phyloP scores from a whole-genome alignment of 2,329 filamentous ascomycete genomes.

The Hymenoscyphus fraxineus region DNA sequence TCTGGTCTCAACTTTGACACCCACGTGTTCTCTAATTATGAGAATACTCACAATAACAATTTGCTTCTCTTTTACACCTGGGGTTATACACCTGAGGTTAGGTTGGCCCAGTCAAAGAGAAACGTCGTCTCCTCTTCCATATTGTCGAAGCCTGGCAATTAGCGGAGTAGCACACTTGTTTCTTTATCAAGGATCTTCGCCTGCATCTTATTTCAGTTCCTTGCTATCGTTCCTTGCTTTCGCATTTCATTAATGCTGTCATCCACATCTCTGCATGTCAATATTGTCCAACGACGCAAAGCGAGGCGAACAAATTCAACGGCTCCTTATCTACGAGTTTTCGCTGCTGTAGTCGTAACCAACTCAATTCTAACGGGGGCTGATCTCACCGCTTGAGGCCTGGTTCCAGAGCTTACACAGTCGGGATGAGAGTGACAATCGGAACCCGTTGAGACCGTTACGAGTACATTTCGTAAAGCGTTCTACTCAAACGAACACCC shows the following conservation, averaged over 20 bases:
- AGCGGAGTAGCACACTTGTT: neutral
- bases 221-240: conserved; percentile 1
- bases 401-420: neutral
- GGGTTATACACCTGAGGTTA: neutral
- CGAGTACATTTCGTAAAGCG: neutral
- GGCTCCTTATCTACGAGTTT: neutral
- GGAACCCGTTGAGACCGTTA: neutral
- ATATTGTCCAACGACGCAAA: neutral
- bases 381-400: neutral
- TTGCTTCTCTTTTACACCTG: neutral
- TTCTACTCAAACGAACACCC: neutral
- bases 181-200: neutral
- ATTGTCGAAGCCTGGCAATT: neutral
- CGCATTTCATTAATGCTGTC: neutral
- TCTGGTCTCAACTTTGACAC: neutral
- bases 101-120: neutral
- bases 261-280: neutral
- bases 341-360: neutral
- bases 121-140: neutral
- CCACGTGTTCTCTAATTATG: neutral
- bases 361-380: neutral
- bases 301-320: neutral
- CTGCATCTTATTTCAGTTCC: neutral
- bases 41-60: neutral
- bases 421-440: neutral